Evolutionary conservation across 768 basidiomycete species (phyloP).

Genomic region (Auricularia auricula-judae): DNA sequence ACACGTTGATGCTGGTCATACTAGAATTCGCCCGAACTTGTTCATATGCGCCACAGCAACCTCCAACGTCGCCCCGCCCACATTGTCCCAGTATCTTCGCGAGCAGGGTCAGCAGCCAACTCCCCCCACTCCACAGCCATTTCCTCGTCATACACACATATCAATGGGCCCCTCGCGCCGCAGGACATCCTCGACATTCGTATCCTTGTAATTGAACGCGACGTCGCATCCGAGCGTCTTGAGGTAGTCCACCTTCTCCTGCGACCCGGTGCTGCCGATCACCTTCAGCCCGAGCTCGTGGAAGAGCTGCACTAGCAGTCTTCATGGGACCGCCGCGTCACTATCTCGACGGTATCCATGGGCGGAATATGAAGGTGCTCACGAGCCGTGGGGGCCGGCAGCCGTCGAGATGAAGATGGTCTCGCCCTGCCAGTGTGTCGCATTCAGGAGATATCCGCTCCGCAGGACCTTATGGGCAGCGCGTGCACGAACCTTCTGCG

Average conservation of each 20-base stretch:
- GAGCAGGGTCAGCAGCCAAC: neutral
- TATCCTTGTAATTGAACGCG: conserved; percentile 65
- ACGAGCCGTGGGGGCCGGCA: conserved; percentile 24
- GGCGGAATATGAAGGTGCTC: neutral
- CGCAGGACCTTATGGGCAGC: too few relatives aligned
- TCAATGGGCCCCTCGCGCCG: conserved; percentile 46
- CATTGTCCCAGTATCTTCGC: conserved; percentile 23
- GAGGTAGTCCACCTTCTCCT: conserved; percentile 60
- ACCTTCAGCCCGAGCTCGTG: conserved; percentile 41
- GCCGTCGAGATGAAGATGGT: conserved; percentile 26
- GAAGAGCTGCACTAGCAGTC: conserved; percentile 32
- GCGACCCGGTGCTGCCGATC: conserved; percentile 58
- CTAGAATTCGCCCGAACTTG: neutral
- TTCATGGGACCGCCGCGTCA: neutral
- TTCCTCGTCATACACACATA: conserved; percentile 23
- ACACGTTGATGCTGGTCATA: neutral
- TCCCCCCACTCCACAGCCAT: neutral
- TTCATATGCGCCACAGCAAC: conserved; percentile 9
- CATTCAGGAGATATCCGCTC: too few relatives aligned
- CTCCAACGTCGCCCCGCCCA: conserved; percentile 21
- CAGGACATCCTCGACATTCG: conserved; percentile 39
- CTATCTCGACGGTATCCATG: neutral
- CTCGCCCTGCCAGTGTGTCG: conserved; percentile 15
- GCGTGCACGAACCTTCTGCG: conserved; percentile 10
- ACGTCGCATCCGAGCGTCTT: conserved; percentile 52